phyloP scores from a whole-genome alignment of 2,329 filamentous ascomycete species.

The Botrytis sinoallii region DNA sequence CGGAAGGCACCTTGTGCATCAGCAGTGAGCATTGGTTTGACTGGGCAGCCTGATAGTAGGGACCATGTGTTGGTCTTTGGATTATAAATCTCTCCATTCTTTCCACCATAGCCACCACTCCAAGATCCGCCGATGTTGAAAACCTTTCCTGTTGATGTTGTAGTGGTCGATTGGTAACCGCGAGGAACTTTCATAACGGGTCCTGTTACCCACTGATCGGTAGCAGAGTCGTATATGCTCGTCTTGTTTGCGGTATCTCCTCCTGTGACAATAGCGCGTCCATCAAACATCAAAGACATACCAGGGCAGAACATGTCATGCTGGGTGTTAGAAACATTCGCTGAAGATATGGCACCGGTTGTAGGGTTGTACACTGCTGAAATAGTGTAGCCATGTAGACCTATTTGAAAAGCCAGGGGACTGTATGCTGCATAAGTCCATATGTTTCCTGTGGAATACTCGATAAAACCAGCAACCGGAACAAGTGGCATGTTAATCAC shows the following conservation, averaged over 20 bases:
- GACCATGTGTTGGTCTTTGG: conserved; percentile 47
- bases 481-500: conserved; percentile 27
- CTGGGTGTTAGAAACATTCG: conserved; percentile 31
- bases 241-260: conserved; percentile 21
- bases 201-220: conserved; percentile 30
- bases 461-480: conserved; percentile 24
- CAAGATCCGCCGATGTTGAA: conserved; percentile 57
- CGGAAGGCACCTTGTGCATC: conserved; percentile 46
- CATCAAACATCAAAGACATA: conserved; percentile 23
- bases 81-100: conserved; percentile 56
- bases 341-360: conserved; percentile 30
- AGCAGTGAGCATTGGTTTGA: conserved; percentile 49
- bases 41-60: conserved; percentile 42
- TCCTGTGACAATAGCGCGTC: conserved; percentile 21
- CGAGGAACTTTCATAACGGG: conserved; percentile 13
- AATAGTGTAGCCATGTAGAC: conserved; percentile 32
- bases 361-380: conserved; percentile 38
- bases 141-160: conserved; percentile 42
- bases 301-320: conserved; percentile 31
- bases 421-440: conserved; percentile 23
- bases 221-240: conserved; percentile 21
- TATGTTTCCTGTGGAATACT: conserved; percentile 22
- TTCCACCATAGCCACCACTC: conserved; percentile 48
- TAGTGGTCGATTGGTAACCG: conserved; percentile 15
- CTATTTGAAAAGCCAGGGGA: conserved; percentile 11